phyloP scores from a whole-genome alignment of 768 basidiomycete genomes.

The Pleurotus djamor region DNA sequence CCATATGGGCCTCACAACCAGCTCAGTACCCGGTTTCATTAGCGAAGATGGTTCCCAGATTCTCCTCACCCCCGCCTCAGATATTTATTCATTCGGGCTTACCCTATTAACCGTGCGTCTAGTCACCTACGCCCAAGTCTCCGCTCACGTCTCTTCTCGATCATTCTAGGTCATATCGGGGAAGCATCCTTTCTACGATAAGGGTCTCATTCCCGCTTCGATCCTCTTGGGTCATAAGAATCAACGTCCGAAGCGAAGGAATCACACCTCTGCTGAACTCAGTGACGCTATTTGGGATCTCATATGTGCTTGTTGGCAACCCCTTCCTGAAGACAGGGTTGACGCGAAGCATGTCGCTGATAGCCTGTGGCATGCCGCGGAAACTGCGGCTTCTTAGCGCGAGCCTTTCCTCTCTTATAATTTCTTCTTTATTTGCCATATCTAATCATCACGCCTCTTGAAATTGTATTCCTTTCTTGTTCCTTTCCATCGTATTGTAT shows the following conservation, averaged over 20 bases:
- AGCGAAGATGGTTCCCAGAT: neutral
- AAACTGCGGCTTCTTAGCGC: neutral
- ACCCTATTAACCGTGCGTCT: slow-evolving; percentile 10
- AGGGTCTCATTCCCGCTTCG: neutral
- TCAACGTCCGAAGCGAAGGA: neutral
- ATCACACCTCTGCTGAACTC: neutral
- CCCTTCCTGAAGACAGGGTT: neutral
- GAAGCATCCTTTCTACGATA: neutral
- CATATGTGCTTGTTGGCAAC: neutral
- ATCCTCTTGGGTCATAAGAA: neutral
- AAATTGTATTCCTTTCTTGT: no score
- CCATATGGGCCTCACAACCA: slow-evolving; percentile 6
- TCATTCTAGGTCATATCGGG: neutral
- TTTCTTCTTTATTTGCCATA: no score
- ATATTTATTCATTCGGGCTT: slow-evolving; percentile 14
- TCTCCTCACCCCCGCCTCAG: slow-evolving; percentile 3
- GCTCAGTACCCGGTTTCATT: neutral
- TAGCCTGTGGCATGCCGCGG: neutral
- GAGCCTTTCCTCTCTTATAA: no score
- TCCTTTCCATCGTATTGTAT: no score
- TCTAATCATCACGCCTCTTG: no score
- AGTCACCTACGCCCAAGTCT: neutral
- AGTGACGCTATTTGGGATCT: neutral
- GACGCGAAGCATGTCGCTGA: neutral
- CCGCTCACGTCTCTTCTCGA: neutral